phyloP scores from a whole-genome alignment of 1,284 basidiomycete genomes.

The Apiotrichum montevideense region DNA sequence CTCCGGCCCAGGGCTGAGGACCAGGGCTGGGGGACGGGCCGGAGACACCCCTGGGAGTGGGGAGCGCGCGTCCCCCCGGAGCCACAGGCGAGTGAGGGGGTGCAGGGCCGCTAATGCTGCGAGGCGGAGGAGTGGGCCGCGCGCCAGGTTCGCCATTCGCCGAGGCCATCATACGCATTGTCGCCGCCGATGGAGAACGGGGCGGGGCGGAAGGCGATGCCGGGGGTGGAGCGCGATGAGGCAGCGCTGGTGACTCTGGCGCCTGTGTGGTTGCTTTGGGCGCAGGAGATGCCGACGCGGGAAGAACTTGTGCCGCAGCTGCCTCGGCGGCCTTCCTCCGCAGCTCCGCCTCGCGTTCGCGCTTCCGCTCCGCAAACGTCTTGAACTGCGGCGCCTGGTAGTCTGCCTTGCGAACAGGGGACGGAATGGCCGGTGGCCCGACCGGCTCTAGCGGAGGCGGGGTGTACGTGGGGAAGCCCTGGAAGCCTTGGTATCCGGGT shows the following conservation, averaged over 20 bases:
- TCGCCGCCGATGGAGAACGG: neutral
- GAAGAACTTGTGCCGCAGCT: constrained; percentile 3
- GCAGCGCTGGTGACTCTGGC: too few relatives aligned
- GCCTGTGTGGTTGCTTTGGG: neutral
- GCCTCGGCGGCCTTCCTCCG: constrained; percentile 7
- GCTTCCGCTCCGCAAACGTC: constrained; percentile 42
- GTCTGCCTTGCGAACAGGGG: constrained; percentile 1
- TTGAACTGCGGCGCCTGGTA: constrained; percentile 42
- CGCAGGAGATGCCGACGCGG: neutral
- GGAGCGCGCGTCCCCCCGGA: neutral
- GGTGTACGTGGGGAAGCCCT: neutral
- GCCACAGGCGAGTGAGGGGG: neutral
- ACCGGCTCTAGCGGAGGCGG: neutral
- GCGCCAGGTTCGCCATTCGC: neutral
- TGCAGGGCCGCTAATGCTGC: neutral
- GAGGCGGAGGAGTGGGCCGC: neutral
- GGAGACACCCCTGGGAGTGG: neutral
- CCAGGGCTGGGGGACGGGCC: neutral
- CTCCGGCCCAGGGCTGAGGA: neutral
- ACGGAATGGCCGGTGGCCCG: neutral
- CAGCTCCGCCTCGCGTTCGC: constrained; percentile 33
- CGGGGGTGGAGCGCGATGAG: too few relatives aligned
- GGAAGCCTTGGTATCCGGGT: constrained; percentile 1
- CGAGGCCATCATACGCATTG: constrained; percentile 3
- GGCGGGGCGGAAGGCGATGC: neutral